A percentile compares a stretch with the other conserved stretches of the same genome.
These are phyloP conservation scores for Marasmius sp. DNA, from an alignment of 1,284 basidiomycete genomes.

Conservation along the genomic window DNA sequence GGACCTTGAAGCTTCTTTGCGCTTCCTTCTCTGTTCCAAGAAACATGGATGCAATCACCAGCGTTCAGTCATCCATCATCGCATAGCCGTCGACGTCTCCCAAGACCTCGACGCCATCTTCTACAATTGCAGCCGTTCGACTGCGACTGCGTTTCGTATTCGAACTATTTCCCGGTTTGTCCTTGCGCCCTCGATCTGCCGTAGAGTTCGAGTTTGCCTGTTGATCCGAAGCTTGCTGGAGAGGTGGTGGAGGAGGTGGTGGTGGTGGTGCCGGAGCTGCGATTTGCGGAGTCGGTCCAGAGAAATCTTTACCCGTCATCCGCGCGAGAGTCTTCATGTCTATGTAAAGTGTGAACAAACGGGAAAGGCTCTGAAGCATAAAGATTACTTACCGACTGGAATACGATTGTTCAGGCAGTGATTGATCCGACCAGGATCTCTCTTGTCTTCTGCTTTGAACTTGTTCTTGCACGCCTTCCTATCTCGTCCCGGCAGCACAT, in stretches of 20 bases:
- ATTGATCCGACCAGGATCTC: slow-evolving; percentile 68
- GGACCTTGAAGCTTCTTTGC: too few relatives aligned
- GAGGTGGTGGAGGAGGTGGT: slow-evolving; percentile 16
- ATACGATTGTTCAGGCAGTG: slow-evolving; percentile 64
- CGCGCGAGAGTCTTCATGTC: slow-evolving; percentile 69
- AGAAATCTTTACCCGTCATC: slow-evolving; percentile 81
- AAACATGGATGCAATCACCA: not conserved
- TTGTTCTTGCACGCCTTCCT: slow-evolving; percentile 89
- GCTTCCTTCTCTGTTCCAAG: not conserved
- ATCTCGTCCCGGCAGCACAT: slow-evolving; percentile 82
- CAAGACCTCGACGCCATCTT: slow-evolving; percentile 11
- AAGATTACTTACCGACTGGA: slow-evolving; percentile 58
- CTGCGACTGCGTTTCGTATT: slow-evolving; percentile 10
- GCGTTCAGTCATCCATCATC: not conserved
- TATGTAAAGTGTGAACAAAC: slow-evolving; percentile 22
- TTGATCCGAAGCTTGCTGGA: not conserved
- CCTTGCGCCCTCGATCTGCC: not conserved
- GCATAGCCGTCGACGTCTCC: slow-evolving; percentile 12
- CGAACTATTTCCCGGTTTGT: not conserved
- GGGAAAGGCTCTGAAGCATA: not conserved
- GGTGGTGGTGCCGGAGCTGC: slow-evolving; percentile 46
- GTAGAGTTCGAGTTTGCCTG: not conserved
- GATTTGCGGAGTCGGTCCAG: slow-evolving; percentile 74
- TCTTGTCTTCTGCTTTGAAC: slow-evolving; percentile 86
- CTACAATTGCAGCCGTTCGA: slow-evolving; percentile 1